Conservation (phyloP, 805 yeast genomes). For the Yamadazyma sp. region DNA sequence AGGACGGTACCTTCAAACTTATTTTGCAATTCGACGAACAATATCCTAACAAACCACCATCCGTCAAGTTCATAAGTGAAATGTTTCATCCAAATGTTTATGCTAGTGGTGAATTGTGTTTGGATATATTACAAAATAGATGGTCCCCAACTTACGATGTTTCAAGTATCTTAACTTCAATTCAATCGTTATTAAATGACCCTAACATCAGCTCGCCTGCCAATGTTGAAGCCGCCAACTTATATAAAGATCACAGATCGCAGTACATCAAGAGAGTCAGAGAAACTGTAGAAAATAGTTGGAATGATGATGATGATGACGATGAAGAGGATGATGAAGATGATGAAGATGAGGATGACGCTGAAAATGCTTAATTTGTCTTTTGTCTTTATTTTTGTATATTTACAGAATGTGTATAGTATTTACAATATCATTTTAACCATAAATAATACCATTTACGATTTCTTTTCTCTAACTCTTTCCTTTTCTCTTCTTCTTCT, state of each 20-base stretch:
- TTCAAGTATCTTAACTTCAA: conserved; percentile 88
- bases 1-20: conserved; percentile 93
- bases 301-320: conserved; percentile 76
- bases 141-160: conserved; percentile 99
- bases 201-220: conserved; percentile 98
- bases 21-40: conserved; percentile 90
- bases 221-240: conserved; percentile 94
- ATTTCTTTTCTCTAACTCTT: conserved; percentile 7
- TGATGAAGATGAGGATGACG: conserved; percentile 13
- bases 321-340: conserved; percentile 39
- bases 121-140: conserved; percentile 92
- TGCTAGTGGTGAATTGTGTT: conserved; percentile 90
- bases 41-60: conserved; percentile 96
- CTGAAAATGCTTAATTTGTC: not conserved
- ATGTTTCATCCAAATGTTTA: conserved; percentile 99
- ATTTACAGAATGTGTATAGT: not conserved
- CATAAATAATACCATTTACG: conserved; percentile 53
- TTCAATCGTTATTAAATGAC: conserved; percentile 88
- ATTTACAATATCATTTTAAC: not conserved
- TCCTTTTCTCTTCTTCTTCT: conserved; percentile 11
- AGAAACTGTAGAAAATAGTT: conserved; percentile 90
- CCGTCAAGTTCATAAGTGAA: conserved; percentile 83
- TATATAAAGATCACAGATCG: conserved; percentile 91
- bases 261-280: conserved; percentile 90
- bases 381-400: not conserved